Evolutionary conservation across 2,329 filamentous ascomycete genomes (phyloP), one percentile per base, ranked within the genome.

Genomic region (Colletotrichum cuscutae): DNA sequence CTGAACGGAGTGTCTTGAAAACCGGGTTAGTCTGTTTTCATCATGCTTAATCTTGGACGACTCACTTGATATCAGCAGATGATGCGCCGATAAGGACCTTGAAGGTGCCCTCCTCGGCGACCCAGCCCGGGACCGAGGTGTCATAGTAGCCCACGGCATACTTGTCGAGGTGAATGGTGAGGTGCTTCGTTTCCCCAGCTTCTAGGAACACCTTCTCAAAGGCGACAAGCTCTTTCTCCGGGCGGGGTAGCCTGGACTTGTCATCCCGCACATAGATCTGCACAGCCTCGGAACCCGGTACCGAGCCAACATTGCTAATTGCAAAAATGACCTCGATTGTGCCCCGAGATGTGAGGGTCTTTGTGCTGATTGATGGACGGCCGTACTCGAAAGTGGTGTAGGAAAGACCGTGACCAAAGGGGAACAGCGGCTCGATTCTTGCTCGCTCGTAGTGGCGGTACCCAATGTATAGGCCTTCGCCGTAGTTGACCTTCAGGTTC

Each of bases 361-460:
- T 80, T 2, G 79, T 77, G 76, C 82, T 86, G 65, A 92, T 84
- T 4, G 86, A 86, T 0, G 90, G 87, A 1, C 85, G 83, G 15
- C 90, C 89, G 77, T 93, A 92, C 59, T 87, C 85, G 79, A 95
- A 95, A 0, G 83, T 88, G 0, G 92, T 94, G 80, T 95, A 95
- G 0, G 91, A 93, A 8, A 95, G 86, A 1, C 93, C 93, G 79
- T 94, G 92, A 12, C 93, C 93, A 75, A 95, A 95, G 32, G 91
- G 86, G 81, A 94, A 95, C 0, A 93, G 85, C 0, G 91, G 90
- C 5, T 86, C 82, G 62, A 91, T 86, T 30, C 85, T 84, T 13
- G 86, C 83, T 24, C 88, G 88, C 77, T 95, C 92, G 80, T 93
- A 94, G 81, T 93, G 91, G 22, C 90, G 84, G 81, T 95, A 95